Evolutionary conservation across 306 rosid species (phyloP), one percentile per base, ranked within the genome.

Genomic region (Begonia peltatifolia): DNA sequence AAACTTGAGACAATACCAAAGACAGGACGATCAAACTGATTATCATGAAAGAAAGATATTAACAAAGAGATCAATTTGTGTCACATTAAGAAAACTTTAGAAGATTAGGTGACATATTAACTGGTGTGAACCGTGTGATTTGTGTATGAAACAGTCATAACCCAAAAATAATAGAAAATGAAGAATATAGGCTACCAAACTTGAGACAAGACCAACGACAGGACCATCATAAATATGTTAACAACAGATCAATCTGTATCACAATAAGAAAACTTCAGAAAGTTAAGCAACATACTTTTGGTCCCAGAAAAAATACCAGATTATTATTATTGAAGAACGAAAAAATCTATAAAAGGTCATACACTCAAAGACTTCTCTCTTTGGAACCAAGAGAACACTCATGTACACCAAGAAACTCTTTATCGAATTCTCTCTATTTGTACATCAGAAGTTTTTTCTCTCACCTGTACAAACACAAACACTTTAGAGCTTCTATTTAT

Each of bases 61-160:
- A 44, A 44, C 48, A 44, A 43, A 44, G 14, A 44, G 48, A 44
- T n/a, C 14, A 10, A 11, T 44, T 1, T 2, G n/a, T 10, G 11
- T 44, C 48, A 44, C 14, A 44, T 11, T 44, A 44, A 30, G 38
- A 30, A 30, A 30, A 30, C 38, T 30, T 30, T 9, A 30, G 38
- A 30, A 30, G 38, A 3, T 20, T 20, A 20, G 23, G 23, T 3
- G 4, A 20, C 23, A 20, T 20, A 2, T 20, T 20, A 20, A 17
- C 23, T 20, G 23, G 23, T 20, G 2, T 20, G 88, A 73, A 90
- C 95, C 35, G 95, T 90, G 53, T 90, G 99, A 68, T 90, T 90
- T 58, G 99, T 86, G 74, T 90, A 90, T 59, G 99, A 95, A 44
- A 86, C 95, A 69, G 94, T 76, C 72, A 95, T 90, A 46, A 63